These are phyloP conservation scores for Phytophthora macrochlamydospora DNA, from an alignment of 352 stramenopile genomes.

Conservation along the genomic window DNA sequence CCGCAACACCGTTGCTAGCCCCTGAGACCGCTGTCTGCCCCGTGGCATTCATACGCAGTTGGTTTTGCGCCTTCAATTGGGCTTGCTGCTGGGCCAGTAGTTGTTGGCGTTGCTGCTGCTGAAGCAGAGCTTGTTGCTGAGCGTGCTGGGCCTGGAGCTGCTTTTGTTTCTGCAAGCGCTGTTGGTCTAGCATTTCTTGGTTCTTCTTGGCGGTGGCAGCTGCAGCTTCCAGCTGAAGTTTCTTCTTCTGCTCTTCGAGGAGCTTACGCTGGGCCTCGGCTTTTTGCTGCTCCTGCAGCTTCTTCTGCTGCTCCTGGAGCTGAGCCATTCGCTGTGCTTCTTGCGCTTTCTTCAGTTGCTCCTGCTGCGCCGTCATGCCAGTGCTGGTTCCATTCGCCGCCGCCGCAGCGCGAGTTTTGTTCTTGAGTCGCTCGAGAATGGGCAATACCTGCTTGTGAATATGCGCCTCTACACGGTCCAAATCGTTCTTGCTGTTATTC, in stretches of 20 bases:
- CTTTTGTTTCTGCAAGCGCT: slow-evolving; percentile 64
- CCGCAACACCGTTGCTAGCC: slow-evolving; percentile 12
- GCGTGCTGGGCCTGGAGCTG: slow-evolving; percentile 60
- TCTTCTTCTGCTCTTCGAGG: slow-evolving; percentile 75
- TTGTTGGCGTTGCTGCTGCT: slow-evolving; percentile 52
- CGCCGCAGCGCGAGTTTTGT: slow-evolving; percentile 55
- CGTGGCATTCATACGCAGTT: slow-evolving; percentile 37
- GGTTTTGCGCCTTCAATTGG: slow-evolving; percentile 52
- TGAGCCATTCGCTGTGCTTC: slow-evolving; percentile 59
- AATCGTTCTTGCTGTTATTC: slow-evolving; percentile 77
- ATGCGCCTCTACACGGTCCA: slow-evolving; percentile 82
- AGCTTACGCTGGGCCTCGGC: slow-evolving; percentile 66
- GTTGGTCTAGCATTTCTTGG: slow-evolving; percentile 59
- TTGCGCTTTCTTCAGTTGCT: slow-evolving; percentile 71
- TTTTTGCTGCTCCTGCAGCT: slow-evolving; percentile 69
- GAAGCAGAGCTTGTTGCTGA: slow-evolving; percentile 55
- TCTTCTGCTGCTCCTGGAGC: slow-evolving; percentile 74
- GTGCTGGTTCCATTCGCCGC: slow-evolving; percentile 18
- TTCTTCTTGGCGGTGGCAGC: slow-evolving; percentile 67
- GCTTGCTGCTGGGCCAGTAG: slow-evolving; percentile 42
- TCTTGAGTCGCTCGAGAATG: slow-evolving; percentile 77
- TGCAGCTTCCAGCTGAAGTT: slow-evolving; percentile 66
- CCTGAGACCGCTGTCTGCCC: slow-evolving; percentile 17
- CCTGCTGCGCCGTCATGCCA: slow-evolving; percentile 40
- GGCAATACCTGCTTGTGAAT: slow-evolving; percentile 87